Conservation (phyloP, 78 protist species). For the Chrysochromulina parva region DNA sequence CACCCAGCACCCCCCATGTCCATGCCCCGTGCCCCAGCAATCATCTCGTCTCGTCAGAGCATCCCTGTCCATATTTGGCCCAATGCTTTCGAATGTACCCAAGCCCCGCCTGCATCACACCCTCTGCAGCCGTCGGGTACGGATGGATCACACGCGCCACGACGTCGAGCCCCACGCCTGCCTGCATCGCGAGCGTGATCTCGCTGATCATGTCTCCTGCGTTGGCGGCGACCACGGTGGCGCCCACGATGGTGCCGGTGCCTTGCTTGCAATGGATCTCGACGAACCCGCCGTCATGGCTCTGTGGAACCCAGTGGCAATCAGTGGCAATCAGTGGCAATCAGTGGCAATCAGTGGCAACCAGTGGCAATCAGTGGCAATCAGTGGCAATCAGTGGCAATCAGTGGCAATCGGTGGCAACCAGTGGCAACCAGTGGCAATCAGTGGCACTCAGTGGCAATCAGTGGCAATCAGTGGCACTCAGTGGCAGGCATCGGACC, state of each 20-base stretch:
- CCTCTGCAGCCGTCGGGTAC: conserved; percentile 66
- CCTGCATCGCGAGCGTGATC: conserved; percentile 57
- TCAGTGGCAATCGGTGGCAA: too few relatives aligned
- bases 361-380: too few relatives aligned
- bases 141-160: conserved; percentile 60
- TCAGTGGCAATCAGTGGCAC: too few relatives aligned
- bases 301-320: too few relatives aligned
- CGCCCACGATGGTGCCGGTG: conserved; percentile 52
- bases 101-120: conserved; percentile 5
- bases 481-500: not conserved
- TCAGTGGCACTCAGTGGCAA: too few relatives aligned
- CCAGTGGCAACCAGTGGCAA: too few relatives aligned
- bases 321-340: too few relatives aligned
- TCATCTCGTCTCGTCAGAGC: too few relatives aligned
- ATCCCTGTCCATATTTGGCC: not conserved
- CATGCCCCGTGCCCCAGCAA: too few relatives aligned
- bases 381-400: too few relatives aligned
- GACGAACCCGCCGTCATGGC: conserved; percentile 50
- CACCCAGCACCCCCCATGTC: too few relatives aligned
- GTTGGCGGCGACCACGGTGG: conserved; percentile 59
- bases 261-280: conserved; percentile 19
- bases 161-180: not conserved
- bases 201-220: conserved; percentile 73
- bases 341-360: too few relatives aligned
- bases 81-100: not conserved